Evolutionary conservation across 371 early-diverging fungal genomes (phyloP).

Genomic region (Apophysomyces trapeziformis): DNA sequence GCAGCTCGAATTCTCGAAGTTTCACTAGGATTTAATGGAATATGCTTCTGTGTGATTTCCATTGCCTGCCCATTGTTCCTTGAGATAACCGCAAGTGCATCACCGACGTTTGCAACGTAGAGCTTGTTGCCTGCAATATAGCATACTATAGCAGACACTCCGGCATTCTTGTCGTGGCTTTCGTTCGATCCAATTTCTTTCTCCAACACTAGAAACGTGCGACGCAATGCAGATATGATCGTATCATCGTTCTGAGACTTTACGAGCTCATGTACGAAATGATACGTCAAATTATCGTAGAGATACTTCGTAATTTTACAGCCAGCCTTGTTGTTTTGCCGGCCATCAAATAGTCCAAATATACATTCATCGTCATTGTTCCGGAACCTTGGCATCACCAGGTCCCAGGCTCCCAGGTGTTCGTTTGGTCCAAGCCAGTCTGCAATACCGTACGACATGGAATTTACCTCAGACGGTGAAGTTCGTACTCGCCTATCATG

Average conservation of each 20-base stretch:
- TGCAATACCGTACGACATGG: conserved; percentile 86
- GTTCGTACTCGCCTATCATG: conserved; percentile 84
- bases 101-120: conserved; percentile 91
- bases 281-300: conserved; percentile 67
- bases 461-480: conserved; percentile 78
- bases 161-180: conserved; percentile 54
- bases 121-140: conserved; percentile 80
- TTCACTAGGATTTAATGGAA: conserved; percentile 71
- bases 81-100: conserved; percentile 83
- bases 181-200: conserved; percentile 63
- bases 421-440: conserved; percentile 75
- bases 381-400: conserved; percentile 80
- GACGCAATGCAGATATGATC: conserved; percentile 64
- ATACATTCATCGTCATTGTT: conserved; percentile 82
- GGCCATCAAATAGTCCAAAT: conserved; percentile 88
- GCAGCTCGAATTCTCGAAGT: conserved; percentile 74
- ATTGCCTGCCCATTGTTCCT: conserved; percentile 72
- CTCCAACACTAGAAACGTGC: conserved; percentile 78
- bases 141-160: conserved; percentile 74
- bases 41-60: conserved; percentile 79
- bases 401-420: conserved; percentile 76
- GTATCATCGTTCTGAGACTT: conserved; percentile 58
- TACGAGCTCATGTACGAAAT: conserved; percentile 75
- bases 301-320: conserved; percentile 70
- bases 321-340: conserved; percentile 55